Evolutionary conservation across 176 grass and related monocot genomes (phyloP).

Genomic region (Carex parvula): DNA sequence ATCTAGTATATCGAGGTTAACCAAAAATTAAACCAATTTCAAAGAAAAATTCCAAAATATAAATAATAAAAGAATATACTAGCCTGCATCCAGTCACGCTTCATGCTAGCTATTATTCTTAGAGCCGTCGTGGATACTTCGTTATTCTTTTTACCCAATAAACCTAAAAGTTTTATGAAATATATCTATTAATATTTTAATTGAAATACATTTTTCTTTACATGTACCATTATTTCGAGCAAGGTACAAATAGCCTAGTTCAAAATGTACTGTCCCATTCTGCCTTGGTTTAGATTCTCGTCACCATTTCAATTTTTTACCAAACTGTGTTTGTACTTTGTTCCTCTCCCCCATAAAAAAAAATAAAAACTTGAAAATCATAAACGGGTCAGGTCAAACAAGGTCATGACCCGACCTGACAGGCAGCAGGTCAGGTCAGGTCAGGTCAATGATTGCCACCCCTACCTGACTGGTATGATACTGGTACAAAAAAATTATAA

Average conservation of each 20-base stretch:
- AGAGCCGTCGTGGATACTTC: conserved; percentile 62
- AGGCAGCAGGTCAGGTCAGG: neutral
- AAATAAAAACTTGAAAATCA: neutral
- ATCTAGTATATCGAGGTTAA: neutral
- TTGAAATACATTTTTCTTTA: neutral
- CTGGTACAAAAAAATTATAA: neutral
- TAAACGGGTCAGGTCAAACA: neutral
- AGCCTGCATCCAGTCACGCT: conserved; percentile 91
- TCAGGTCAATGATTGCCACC: neutral
- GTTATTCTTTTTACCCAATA: conserved; percentile 57
- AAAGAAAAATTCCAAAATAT: neutral
- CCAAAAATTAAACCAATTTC: neutral
- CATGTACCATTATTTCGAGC: neutral
- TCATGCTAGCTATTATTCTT: conserved; percentile 77
- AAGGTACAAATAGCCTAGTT: neutral
- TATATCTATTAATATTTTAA: neutral
- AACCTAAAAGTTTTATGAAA: conserved; percentile 46
- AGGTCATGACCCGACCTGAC: neutral
- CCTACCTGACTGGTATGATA: neutral
- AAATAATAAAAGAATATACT: conserved; percentile 32
- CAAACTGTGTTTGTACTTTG: neutral
- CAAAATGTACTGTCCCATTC: neutral
- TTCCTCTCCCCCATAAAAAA: neutral
- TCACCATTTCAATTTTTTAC: neutral
- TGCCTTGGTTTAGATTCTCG: neutral